Conservation (phyloP, 768 basidiomycete species). For the Mycena indigotica region DNA sequence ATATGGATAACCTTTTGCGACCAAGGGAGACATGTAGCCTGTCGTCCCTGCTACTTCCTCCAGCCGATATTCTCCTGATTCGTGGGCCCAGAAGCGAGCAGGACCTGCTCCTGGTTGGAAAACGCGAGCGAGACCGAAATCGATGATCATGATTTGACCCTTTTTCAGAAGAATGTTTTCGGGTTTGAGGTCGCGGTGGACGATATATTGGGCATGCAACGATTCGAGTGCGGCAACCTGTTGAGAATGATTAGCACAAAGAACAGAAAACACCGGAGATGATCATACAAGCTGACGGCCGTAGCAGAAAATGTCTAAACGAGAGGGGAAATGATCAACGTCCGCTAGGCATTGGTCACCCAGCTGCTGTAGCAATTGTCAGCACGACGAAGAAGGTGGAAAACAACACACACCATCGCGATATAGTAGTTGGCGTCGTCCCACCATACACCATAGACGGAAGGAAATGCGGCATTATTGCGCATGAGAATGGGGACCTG, state of each 20-base stretch:
- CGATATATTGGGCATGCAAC: neutral
- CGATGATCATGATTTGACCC: neutral
- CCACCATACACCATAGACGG: neutral
- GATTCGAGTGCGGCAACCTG: neutral
- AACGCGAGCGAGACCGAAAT: neutral
- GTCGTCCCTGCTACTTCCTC: neutral
- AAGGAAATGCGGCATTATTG: neutral
- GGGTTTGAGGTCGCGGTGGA: neutral
- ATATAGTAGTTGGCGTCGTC: neutral
- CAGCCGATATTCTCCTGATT: neutral
- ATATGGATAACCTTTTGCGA: neutral
- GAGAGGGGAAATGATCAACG: no score
- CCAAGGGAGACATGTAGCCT: neutral
- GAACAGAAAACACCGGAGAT: neutral
- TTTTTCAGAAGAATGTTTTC: neutral
- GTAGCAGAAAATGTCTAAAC: no score
- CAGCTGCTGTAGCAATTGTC: neutral
- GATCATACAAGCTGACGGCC: no score
- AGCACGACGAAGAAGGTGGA: neutral
- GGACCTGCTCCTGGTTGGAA: neutral
- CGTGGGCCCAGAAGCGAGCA: neutral
- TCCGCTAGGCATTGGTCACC: neutral
- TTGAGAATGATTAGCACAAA: neutral
- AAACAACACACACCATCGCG: neutral
- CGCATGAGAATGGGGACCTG: neutral